Evolutionary conservation across 2,329 filamentous ascomycete genomes (phyloP), one percentile per base, ranked within the genome.

Genomic region (Colletotrichum acutatum): DNA sequence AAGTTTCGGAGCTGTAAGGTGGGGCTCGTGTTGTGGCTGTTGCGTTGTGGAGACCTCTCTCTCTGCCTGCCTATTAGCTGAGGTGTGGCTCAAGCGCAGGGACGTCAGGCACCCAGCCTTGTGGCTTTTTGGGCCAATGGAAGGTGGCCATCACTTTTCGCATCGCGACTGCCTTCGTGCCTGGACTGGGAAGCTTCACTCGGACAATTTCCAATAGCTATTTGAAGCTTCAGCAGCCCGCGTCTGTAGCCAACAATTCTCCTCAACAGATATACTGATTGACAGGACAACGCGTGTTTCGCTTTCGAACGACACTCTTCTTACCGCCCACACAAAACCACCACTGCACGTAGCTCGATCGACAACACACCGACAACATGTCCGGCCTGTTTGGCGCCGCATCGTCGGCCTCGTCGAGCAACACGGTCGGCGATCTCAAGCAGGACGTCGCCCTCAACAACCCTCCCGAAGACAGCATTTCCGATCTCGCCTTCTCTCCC

Each of bases 401-500:
- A 61, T 78, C 90, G 42, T 78, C 89, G 34, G 79, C 91, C 26
- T 79, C 87, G 46, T 80, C 87, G 60, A 90, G 88, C 78, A 93
- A 93, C 76, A 97, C 95, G 2, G 91, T 96, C 8, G 97, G 97
- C 78, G 96, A 99, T 79, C 92, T 98, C 72, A 95, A 93, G 80
- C 93, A 95, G 80, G 97, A 99, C 83, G 91, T 98, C 67, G 89
- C 93, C 66, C 87, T 99, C 68, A 89, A 86, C 73, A 90, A 92
- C 76, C 93, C 94, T 16, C 97, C 97, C 26, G 92, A 94, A 77
- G 97, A 99, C 84, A 94, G 93, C 83, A 93, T 98, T 79, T 95
- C 95, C 46, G 94, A 95, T 80, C 88, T 99, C 73, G 87, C 91
- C 61, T 99, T 98, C 85, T 95, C 93, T 16, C 91, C 93, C 79